These are phyloP conservation scores for Aspergillus sp. DNA, from an alignment of 2,329 filamentous ascomycete genomes.

Conservation along the genomic window DNA sequence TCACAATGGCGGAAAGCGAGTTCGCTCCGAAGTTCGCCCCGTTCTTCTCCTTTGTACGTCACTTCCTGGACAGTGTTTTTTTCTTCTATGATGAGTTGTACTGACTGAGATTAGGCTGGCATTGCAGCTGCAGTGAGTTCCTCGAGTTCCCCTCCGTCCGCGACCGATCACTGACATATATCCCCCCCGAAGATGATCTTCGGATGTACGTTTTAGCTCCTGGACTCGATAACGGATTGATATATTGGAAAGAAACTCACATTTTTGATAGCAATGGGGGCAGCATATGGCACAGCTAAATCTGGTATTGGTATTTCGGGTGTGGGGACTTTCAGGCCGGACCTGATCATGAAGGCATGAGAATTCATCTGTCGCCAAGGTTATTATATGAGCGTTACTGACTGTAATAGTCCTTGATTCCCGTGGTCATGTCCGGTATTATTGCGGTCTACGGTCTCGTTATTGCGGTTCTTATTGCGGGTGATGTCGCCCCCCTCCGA, in stretches of 20 bases:
- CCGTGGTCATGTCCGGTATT: slow-evolving; percentile 91
- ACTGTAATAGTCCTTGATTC: slow-evolving; percentile 43
- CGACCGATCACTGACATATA: slow-evolving; percentile 18
- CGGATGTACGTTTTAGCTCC: slow-evolving; percentile 39
- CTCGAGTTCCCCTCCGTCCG: not conserved
- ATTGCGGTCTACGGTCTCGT: slow-evolving; percentile 97
- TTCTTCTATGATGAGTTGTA: slow-evolving; percentile 1
- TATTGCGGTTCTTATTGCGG: slow-evolving; percentile 90
- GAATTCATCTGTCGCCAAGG: not conserved
- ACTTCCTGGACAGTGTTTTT: slow-evolving; percentile 2
- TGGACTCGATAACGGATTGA: slow-evolving; percentile 2
- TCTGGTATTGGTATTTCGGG: slow-evolving; percentile 64
- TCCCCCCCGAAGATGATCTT: slow-evolving; percentile 43
- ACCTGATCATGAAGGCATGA: slow-evolving; percentile 64
- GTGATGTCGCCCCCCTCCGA: slow-evolving; percentile 69
- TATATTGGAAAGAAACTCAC: slow-evolving; percentile 13
- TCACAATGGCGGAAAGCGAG: slow-evolving; percentile 44
- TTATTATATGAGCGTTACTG: slow-evolving; percentile 7
- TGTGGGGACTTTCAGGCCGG: slow-evolving; percentile 61
- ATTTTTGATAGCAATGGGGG: slow-evolving; percentile 52
- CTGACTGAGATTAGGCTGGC: slow-evolving; percentile 39
- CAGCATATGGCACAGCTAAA: slow-evolving; percentile 65
- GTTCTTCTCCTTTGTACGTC: slow-evolving; percentile 63
- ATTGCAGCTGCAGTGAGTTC: slow-evolving; percentile 45
- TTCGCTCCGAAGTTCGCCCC: slow-evolving; percentile 60